These are phyloP conservation scores for Aureobasidium sp. DNA, from an alignment of 2,329 filamentous ascomycete genomes.

Conservation along the genomic window DNA sequence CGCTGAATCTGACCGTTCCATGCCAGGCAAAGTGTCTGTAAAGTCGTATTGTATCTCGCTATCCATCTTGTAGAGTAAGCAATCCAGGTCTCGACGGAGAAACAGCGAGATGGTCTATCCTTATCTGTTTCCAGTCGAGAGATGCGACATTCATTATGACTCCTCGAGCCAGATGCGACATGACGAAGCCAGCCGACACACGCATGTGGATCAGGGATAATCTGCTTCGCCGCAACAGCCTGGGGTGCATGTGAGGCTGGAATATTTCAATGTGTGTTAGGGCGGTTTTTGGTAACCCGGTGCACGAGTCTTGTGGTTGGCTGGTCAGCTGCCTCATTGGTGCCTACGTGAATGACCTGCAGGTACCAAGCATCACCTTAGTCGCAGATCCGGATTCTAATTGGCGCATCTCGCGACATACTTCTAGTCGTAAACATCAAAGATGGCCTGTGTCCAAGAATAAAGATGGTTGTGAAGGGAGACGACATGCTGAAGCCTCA, in stretches of 20 bases:
- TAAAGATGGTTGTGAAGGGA: background rate
- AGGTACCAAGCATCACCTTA: slow-evolving; percentile 10
- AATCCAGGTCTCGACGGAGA: background rate
- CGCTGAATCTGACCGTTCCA: slow-evolving; percentile 12
- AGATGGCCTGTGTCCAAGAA: background rate
- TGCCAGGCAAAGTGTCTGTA: background rate
- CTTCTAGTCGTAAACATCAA: background rate
- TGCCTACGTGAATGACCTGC: slow-evolving; percentile 11
- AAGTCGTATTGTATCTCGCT: background rate
- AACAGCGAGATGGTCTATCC: background rate
- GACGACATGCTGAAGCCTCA: slow-evolving; percentile 1
- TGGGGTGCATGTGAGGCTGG: slow-evolving; percentile 12
- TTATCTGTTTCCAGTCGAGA: background rate
- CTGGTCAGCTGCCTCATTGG: slow-evolving; percentile 14
- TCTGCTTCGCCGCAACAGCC: background rate
- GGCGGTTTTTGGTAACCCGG: slow-evolving; percentile 6
- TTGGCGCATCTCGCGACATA: background rate
- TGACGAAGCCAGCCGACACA: slow-evolving; percentile 11
- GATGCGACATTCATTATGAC: background rate
- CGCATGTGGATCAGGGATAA: background rate
- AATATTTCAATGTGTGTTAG: background rate
- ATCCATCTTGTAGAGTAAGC: background rate
- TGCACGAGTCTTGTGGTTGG: slow-evolving; percentile 10
- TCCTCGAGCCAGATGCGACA: slow-evolving; percentile 3
- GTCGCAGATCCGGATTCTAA: background rate